A percentile compares a stretch with the other conserved stretches of the same genome.
Evolutionary conservation across 345 rosid species (phyloP).

Genomic region (Citrus medica): DNA sequence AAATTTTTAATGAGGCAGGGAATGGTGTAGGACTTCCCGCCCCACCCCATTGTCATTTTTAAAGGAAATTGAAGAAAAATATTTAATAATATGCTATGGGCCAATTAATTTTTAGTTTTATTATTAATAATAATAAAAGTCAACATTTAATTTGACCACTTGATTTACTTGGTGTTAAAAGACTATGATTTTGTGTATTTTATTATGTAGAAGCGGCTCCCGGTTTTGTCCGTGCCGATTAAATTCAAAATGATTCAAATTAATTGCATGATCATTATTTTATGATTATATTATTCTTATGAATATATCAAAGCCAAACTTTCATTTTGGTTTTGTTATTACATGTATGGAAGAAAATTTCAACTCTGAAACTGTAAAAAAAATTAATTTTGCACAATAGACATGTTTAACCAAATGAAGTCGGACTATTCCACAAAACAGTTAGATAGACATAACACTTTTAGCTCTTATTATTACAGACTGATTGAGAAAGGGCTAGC

Average conservation of each 20-base stretch:
- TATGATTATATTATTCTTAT: background rate
- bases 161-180: too few species aligned
- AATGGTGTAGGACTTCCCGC: too few species aligned
- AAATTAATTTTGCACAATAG: background rate
- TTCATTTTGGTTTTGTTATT: background rate
- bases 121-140: too few species aligned
- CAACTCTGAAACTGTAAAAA: background rate
- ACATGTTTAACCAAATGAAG: background rate
- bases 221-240: background rate
- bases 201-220: too few species aligned
- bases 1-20: too few species aligned
- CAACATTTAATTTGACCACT: too few species aligned
- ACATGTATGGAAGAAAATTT: background rate
- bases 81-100: too few species aligned
- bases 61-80: too few species aligned
- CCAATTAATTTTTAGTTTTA: too few species aligned
- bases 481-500: background rate
- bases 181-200: too few species aligned
- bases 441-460: background rate
- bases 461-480: background rate
- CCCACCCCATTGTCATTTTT: too few species aligned
- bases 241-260: background rate
- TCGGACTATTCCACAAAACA: background rate
- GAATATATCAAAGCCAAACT: background rate
- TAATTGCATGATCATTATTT: background rate